Percentiles rank a stretch among this genome's conserved stretches.
These are phyloP conservation scores for Oehlia diaphana DNA, from an alignment of 192 early-diverging fungal species.

Conservation along the genomic window DNA sequence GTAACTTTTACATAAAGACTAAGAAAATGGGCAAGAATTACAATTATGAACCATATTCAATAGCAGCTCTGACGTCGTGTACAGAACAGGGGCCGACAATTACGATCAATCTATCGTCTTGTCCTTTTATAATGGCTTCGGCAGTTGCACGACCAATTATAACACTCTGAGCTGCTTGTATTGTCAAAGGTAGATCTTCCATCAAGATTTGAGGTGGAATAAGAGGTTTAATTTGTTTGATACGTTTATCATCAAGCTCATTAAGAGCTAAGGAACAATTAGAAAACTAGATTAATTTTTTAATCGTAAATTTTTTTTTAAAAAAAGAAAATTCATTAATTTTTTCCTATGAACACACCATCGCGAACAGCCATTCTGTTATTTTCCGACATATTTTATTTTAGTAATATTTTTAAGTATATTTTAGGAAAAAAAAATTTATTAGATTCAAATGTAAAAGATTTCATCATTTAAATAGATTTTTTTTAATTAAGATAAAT, in stretches of 20 bases:
- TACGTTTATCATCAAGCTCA: slow-evolving; percentile 91
- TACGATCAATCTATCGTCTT: slow-evolving; percentile 79
- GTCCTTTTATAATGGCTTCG: slow-evolving; percentile 66
- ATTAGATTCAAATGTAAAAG: too few relatives aligned
- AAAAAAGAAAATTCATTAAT: too few relatives aligned
- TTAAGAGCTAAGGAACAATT: slow-evolving; percentile 63
- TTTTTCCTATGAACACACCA: not conserved
- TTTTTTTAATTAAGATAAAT: not conserved
- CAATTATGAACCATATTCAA: slow-evolving; percentile 64
- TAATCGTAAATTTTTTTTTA: too few relatives aligned
- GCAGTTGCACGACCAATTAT: slow-evolving; percentile 63
- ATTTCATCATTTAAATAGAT: not conserved
- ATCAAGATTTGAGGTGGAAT: slow-evolving; percentile 92
- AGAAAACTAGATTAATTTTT: too few relatives aligned
- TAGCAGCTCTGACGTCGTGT: slow-evolving; percentile 75
- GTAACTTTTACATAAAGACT: not conserved
- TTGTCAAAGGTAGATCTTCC: slow-evolving; percentile 82
- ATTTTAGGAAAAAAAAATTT: not conserved
- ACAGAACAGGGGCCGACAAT: slow-evolving; percentile 88
- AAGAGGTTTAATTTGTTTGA: slow-evolving; percentile 74
- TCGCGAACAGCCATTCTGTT: not conserved
- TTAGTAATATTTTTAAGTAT: not conserved
- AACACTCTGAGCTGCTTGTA: slow-evolving; percentile 74
- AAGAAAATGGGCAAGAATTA: not conserved
- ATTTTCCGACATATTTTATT: not conserved